phyloP scores from a whole-genome alignment of 2,329 filamentous ascomycete species.

The Triangularia setosa region DNA sequence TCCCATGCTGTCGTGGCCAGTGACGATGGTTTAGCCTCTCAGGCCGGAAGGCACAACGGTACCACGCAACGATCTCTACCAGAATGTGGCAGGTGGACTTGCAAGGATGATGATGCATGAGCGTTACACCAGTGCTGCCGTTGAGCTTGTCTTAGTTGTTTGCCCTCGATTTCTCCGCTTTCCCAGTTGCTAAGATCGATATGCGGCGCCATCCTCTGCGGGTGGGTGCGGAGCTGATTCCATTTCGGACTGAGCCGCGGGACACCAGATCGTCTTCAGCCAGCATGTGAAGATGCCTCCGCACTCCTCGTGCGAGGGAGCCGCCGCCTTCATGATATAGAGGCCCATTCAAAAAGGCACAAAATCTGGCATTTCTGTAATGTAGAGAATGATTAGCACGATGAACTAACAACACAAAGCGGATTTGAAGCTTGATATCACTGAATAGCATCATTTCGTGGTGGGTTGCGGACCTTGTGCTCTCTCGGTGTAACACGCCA shows the following conservation, averaged over 20 bases:
- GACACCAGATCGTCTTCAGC: not conserved
- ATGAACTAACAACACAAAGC: too few species aligned
- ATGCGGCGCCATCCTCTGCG: not conserved
- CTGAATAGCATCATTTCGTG: not conserved
- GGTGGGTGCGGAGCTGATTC: not conserved
- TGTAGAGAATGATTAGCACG: too few species aligned
- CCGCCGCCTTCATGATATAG: not conserved
- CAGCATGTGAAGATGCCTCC: constrained; percentile 5
- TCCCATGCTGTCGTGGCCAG: not conserved
- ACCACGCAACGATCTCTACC: not conserved
- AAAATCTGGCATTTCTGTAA: not conserved
- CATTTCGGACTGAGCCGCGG: not conserved
- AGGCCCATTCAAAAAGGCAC: not conserved
- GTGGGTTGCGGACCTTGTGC: not conserved
- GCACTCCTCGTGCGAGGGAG: not conserved
- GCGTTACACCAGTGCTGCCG: not conserved
- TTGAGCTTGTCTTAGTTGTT: not conserved
- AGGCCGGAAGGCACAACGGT: not conserved
- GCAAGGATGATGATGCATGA: constrained; percentile 1
- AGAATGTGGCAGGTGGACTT: not conserved
- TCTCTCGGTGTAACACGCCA: not conserved
- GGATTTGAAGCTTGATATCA: too few species aligned
- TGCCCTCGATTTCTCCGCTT: not conserved
- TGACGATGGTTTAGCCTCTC: not conserved
- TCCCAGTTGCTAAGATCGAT: not conserved